phyloP scores from a whole-genome alignment of 2,329 filamentous ascomycete genomes.

The Phoma sp. region DNA sequence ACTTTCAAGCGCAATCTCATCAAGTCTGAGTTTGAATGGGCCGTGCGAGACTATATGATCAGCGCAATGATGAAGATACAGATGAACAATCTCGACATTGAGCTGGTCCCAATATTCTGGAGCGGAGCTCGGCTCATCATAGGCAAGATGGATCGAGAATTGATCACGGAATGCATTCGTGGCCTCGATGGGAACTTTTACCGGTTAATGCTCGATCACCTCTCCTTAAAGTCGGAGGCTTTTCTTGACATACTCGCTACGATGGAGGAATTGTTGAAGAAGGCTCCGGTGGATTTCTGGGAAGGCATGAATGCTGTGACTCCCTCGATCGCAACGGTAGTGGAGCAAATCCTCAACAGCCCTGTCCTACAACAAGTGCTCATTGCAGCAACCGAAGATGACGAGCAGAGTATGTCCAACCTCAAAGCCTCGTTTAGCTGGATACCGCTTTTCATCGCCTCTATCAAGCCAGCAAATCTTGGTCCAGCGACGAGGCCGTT shows the following conservation, averaged over 20 bases:
- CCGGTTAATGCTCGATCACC: conserved; percentile 66
- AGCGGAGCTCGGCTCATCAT: conserved; percentile 76
- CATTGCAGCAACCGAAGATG: conserved; percentile 49
- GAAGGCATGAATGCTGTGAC: conserved; percentile 82
- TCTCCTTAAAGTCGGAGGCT: conserved; percentile 60
- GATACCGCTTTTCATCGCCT: conserved; percentile 78
- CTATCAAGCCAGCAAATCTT: conserved; percentile 76
- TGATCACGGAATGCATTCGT: conserved; percentile 79
- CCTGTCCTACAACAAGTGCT: conserved; percentile 69
- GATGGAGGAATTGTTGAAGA: conserved; percentile 73
- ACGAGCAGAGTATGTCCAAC: conserved; percentile 62
- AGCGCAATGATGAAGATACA: conserved; percentile 69
- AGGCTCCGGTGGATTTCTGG: conserved; percentile 84
- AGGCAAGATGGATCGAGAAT: conserved; percentile 72
- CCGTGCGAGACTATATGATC: conserved; percentile 75
- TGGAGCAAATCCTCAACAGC: conserved; percentile 83
- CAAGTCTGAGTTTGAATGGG: conserved; percentile 83
- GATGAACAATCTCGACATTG: conserved; percentile 58
- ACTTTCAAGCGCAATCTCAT: conserved; percentile 69
- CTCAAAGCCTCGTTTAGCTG: conserved; percentile 74
- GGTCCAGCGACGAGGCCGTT: conserved; percentile 82
- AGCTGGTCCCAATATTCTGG: conserved; percentile 77
- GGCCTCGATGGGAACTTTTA: conserved; percentile 76
- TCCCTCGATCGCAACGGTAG: conserved; percentile 77
- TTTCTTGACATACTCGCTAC: conserved; percentile 74